Conservation (phyloP, 345 rosid genomes). For the Passiflora organensis region DNA sequence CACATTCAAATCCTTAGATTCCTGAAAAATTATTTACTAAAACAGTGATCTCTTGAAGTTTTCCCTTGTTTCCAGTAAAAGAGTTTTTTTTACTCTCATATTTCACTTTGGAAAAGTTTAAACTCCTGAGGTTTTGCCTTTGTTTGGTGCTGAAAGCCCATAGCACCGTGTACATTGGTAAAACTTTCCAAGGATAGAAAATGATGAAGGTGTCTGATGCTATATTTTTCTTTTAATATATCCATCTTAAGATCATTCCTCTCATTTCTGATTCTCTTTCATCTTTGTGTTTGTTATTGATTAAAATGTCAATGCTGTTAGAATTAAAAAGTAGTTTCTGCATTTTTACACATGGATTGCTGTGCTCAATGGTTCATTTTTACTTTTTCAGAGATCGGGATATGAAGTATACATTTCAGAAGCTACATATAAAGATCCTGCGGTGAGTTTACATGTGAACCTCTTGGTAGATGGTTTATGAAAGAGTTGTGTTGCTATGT, state of each 20-base stretch:
- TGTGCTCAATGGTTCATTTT: conserved; percentile 25
- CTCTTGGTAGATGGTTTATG: not conserved
- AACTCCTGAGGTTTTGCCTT: not conserved
- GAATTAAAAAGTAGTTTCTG: not conserved
- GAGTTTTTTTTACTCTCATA: no score
- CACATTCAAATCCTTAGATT: no score
- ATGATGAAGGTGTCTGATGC: no score
- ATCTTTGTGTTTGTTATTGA: not conserved
- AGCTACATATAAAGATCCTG: conserved; percentile 87
- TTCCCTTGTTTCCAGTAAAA: no score
- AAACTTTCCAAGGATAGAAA: no score
- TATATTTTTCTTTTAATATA: no score
- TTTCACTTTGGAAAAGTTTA: no score
- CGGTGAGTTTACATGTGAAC: conserved; percentile 38
- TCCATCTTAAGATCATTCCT: no score
- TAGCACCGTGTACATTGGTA: no score
- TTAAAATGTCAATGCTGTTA: not conserved
- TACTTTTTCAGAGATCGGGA: conserved; percentile 71
- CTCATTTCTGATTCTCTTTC: not conserved
- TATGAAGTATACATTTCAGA: conserved; percentile 88
- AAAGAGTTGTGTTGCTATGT: not conserved
- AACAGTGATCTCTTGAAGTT: no score
- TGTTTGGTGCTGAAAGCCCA: not conserved
- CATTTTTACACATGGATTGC: conserved; percentile 1
- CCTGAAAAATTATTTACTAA: no score